Evolutionary conservation across 495 filamentous ascomycete species (phyloP).

Genomic region (Penicillium turbatum): DNA sequence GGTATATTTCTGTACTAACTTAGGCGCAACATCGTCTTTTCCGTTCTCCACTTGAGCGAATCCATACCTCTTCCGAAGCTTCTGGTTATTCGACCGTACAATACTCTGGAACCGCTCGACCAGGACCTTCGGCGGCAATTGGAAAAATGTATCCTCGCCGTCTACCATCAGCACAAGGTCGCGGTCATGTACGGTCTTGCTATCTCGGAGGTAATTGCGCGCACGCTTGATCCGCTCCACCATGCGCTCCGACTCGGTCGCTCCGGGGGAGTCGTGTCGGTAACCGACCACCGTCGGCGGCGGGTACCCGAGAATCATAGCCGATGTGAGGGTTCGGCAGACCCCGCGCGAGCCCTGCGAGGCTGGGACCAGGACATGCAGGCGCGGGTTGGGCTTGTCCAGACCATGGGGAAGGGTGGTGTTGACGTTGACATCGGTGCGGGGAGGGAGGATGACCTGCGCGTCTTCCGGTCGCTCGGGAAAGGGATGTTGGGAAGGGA

Average conservation of each 20-base stretch:
- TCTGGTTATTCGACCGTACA: constrained; percentile 45
- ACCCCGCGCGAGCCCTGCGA: constrained; percentile 46
- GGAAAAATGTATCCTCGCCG: constrained; percentile 56
- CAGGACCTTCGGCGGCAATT: constrained; percentile 55
- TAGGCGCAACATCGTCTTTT: constrained; percentile 18
- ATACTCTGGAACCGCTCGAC: constrained; percentile 53
- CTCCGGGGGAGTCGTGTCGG: constrained; percentile 26
- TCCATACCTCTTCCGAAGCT: constrained; percentile 47
- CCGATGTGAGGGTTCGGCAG: constrained; percentile 57
- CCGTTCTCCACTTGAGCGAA: constrained; percentile 29
- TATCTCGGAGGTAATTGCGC: constrained; percentile 49
- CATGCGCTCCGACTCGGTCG: constrained; percentile 32
- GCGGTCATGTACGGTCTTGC: constrained; percentile 46
- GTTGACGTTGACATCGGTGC: constrained; percentile 19
- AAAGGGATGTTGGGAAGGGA: constrained; percentile 36
- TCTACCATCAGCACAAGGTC: constrained; percentile 60
- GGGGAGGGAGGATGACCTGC: constrained; percentile 25
- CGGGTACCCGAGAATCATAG: constrained; percentile 59
- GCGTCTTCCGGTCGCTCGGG: constrained; percentile 35
- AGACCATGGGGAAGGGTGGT: constrained; percentile 33
- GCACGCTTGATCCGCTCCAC: constrained; percentile 48
- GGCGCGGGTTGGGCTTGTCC: constrained; percentile 48
- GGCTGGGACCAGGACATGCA: constrained; percentile 59
- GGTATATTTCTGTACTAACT: constrained; percentile 45
- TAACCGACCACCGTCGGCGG: constrained; percentile 54